Percentiles rank a stretch among this genome's conserved stretches.
Evolutionary conservation across 768 basidiomycete genomes (phyloP).

Genomic region (Panus rudis): DNA sequence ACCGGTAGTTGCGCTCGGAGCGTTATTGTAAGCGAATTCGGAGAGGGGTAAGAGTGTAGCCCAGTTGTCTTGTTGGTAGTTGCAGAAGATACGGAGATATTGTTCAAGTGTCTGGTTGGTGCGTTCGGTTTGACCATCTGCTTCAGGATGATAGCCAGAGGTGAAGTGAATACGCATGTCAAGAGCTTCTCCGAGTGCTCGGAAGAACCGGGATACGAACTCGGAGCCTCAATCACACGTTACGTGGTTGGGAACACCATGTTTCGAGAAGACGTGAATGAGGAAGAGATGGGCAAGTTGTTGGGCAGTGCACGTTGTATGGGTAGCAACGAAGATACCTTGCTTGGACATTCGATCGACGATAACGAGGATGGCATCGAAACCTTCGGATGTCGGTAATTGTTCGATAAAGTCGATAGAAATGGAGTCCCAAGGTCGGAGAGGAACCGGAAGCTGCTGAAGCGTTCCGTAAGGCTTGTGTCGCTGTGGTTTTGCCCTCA

Average conservation of each 20-base stretch:
- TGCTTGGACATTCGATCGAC: constrained; percentile 22
- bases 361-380: constrained; percentile 12
- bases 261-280: constrained; percentile 1
- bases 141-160: constrained; percentile 32
- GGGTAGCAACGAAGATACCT: constrained; percentile 21
- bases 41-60: constrained; percentile 18
- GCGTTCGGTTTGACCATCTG: constrained; percentile 32
- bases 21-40: constrained; percentile 29
- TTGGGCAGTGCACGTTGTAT: constrained; percentile 4
- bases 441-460: constrained; percentile 23
- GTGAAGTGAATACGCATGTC: constrained; percentile 1
- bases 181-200: constrained; percentile 17
- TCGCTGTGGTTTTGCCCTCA: constrained; percentile 20
- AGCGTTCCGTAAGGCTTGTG: constrained; percentile 24
- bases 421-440: constrained; percentile 7
- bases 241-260: constrained; percentile 12
- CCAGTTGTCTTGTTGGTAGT: constrained; percentile 28
- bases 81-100: constrained; percentile 24
- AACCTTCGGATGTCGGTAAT: constrained; percentile 8
- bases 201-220: constrained; percentile 23
- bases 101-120: constrained; percentile 27
- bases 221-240: constrained; percentile 27
- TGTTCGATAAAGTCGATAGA: constrained; percentile 8
- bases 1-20: constrained; percentile 16
- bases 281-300: constrained; percentile 7